Base-by-base conservation (phyloP, 2,329 filamentous ascomycete genomes). In the Penicillium hesseltinei region DNA sequence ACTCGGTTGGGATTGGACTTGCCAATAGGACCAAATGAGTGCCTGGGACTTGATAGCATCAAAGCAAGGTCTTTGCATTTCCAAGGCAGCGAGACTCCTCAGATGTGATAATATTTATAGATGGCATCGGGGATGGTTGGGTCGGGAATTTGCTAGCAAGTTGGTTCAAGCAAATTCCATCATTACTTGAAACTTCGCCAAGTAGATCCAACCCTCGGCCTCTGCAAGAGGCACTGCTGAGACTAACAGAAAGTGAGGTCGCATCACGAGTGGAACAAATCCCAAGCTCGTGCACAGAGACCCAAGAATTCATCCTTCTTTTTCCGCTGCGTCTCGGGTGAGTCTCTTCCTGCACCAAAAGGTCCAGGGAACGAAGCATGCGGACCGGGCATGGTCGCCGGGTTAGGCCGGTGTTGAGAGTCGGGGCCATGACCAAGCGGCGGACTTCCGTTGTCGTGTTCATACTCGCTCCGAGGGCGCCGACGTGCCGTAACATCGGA, bases 271-370 rank as follows among this genome's bases (percentile, higher is more conserved):
- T 97, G 94, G 76, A 97, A 96, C 29, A 99, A 77, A 78, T 99
- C 94, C 94, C 94, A 99, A 9, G 94, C 94, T 69, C 91, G 83
- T 65, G 91, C 87, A 73, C 93, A 97, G 49, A 97, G 79, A 55
- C 84, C 81, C 62, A 99, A 80, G 71, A 99, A 99, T 73, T 96
- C 91, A 43, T 96, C 92, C 72, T 92, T 92, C 85, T 97, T 97
- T 70, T 84, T 88, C 66, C 85, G 83, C 73, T 91, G 88, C 6
- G 87, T 91, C 66, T 94, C 92, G 8, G 90, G 91, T 64, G 87
- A 92, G 70, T 94, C 92, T 60, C 90, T 82, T 38, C 90, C 90
- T 55, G 90, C 89, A 36, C 89, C 90, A 68, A 94, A 94, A 1
- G 89, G 89, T 8, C 90, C 88, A 55, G 84, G 78, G 5, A 83